phyloP scores from a whole-genome alignment of 306 rosid genomes.

The Quercus berberidifolia region DNA sequence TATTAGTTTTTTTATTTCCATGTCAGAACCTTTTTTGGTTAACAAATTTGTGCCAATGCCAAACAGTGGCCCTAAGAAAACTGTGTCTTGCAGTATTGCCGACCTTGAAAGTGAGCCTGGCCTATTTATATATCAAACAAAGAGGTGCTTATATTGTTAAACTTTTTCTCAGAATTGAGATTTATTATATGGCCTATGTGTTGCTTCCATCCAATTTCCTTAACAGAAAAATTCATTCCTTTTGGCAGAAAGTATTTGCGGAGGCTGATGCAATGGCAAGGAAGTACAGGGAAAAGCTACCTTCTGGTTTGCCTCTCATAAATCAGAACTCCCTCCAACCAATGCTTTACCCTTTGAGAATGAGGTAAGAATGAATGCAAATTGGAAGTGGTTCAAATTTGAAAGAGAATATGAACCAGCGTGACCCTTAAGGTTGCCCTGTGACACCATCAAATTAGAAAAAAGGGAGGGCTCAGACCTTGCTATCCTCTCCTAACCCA shows the following conservation, averaged over 20 bases:
- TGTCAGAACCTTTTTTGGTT: neutral
- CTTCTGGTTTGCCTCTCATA: constrained; percentile 5
- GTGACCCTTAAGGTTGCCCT: too few species aligned
- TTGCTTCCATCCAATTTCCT: neutral
- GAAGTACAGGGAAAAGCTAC: constrained; percentile 68
- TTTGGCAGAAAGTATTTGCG: constrained; percentile 52
- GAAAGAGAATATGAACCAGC: too few species aligned
- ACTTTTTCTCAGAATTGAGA: constrained; percentile 8
- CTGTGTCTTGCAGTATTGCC: constrained; percentile 66
- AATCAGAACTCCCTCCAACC: too few species aligned
- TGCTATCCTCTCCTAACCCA: neutral
- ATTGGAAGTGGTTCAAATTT: too few species aligned
- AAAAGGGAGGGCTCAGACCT: neutral
- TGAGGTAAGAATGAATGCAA: too few species aligned
- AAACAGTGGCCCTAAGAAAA: neutral
- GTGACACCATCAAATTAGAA: neutral
- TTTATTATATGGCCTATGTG: constrained; percentile 2
- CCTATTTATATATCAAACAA: constrained; percentile 64
- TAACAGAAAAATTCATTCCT: neutral
- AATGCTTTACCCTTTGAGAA: too few species aligned
- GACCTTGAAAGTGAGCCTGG: constrained; percentile 91
- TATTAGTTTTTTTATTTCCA: neutral
- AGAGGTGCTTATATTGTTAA: constrained; percentile 40
- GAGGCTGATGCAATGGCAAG: constrained; percentile 86
- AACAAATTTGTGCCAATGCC: neutral